Conservation (phyloP, 176 grass and related monocot species). For the Zizania latifolia region DNA sequence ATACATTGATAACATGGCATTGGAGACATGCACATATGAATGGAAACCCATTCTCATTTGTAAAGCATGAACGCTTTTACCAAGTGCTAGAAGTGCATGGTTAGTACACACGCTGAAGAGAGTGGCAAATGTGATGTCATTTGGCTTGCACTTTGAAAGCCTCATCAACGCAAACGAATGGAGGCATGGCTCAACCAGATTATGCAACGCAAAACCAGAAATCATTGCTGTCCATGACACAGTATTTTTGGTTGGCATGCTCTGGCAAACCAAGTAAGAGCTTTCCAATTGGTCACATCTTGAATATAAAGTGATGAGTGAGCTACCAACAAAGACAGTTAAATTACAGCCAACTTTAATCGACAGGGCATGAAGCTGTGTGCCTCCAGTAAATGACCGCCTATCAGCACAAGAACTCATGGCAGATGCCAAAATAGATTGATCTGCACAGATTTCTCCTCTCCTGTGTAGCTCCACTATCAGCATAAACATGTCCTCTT, state of each 20-base stretch:
- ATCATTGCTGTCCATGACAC: conserved; percentile 60
- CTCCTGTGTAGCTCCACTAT: conserved; percentile 38
- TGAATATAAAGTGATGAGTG: conserved; percentile 59
- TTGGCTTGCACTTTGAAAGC: conserved; percentile 41
- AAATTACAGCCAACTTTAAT: conserved; percentile 40
- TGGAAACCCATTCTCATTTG: conserved; percentile 55
- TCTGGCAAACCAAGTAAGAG: conserved; percentile 39
- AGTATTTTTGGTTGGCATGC: conserved; percentile 43
- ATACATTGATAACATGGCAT: conserved; percentile 55
- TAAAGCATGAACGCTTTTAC: conserved; percentile 50
- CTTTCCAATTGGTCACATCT: conserved; percentile 24
- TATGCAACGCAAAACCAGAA: conserved; percentile 50
- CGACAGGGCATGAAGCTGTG: conserved; percentile 48
- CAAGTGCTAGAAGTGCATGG: conserved; percentile 44
- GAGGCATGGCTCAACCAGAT: conserved; percentile 32
- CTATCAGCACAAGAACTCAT: conserved; percentile 39
- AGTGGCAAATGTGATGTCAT: conserved; percentile 61
- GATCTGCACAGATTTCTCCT: conserved; percentile 20
- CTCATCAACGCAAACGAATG: conserved; percentile 43
- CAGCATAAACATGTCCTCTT: conserved; percentile 27
- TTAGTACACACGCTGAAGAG: conserved; percentile 43
- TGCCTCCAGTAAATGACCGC: conserved; percentile 11
- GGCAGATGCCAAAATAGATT: conserved; percentile 38
- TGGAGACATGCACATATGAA: conserved; percentile 48
- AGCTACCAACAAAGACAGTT: conserved; percentile 32